phyloP scores from a whole-genome alignment of 2,329 filamentous ascomycete species.

The Beauveria bassiana region DNA sequence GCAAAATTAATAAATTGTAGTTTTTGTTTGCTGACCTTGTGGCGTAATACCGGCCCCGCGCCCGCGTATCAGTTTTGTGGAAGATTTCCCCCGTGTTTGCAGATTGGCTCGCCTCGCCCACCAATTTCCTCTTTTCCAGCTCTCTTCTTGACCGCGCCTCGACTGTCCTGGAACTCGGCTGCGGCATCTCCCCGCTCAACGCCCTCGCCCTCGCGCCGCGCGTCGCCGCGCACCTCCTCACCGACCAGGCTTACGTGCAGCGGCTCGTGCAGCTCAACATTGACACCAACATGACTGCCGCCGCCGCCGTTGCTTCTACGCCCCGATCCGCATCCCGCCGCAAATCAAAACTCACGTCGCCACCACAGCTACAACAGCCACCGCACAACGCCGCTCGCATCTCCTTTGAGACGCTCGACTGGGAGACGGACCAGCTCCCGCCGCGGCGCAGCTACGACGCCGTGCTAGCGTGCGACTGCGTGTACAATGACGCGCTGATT shows the following conservation, averaged over 20 bases:
- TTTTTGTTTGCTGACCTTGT: not conserved
- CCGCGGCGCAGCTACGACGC: constrained; percentile 54
- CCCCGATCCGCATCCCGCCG: not conserved
- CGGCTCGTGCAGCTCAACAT: constrained; percentile 73
- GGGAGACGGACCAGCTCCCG: constrained; percentile 62
- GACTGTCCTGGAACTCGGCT: constrained; percentile 73
- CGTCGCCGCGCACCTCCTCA: constrained; percentile 64
- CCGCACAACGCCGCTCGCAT: constrained; percentile 26
- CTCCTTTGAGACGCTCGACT: constrained; percentile 62
- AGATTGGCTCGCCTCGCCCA: constrained; percentile 61
- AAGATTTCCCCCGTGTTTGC: constrained; percentile 80
- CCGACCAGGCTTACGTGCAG: constrained; percentile 81
- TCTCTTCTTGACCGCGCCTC: constrained; percentile 45
- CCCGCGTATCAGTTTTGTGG: constrained; percentile 62
- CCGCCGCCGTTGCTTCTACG: not conserved
- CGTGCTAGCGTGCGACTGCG: constrained; percentile 82
- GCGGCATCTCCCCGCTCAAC: constrained; percentile 76
- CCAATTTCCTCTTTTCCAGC: constrained; percentile 52
- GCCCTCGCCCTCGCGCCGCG: constrained; percentile 58
- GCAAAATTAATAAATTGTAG: not conserved
- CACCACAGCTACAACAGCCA: not conserved
- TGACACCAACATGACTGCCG: constrained; percentile 41
- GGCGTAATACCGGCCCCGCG: too few relatives aligned
- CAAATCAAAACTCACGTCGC: not conserved
- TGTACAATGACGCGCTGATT: constrained; percentile 87